Evolutionary conservation across 306 rosid genomes (phyloP), one percentile per base, ranked within the genome.

Genomic region (Castanea crenata): DNA sequence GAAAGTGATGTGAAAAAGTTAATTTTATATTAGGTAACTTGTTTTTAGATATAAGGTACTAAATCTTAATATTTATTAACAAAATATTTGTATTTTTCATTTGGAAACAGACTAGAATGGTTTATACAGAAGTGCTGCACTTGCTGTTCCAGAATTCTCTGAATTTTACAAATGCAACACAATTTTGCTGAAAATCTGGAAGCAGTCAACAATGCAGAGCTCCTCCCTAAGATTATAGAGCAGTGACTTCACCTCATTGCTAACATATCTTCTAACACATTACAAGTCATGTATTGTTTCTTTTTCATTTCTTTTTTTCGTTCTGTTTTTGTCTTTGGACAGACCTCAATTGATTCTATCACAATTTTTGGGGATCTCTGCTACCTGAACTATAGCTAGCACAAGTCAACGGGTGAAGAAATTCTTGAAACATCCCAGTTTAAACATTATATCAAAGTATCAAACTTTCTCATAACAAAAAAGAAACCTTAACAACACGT

Each of bases 41-140:
- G 12, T 41, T 41, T 41, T 41, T 41, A 41, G 46, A 41, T 38
- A 2, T 38, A 56, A 25, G 18, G 64, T 21, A 13, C 3, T 34
- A 77, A 21, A 56, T 46, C 57, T 41, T 72, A 68, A 34, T 54
- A 27, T 56, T 34, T 44, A 52, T 79, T 73, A 63, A 55, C 55
- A 23, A 52, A 58, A 1, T 27, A 44, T 74, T 52, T 65, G 2
- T 35, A 46, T 77, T 74, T 20, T 6, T 1, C 81, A 29, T 46
- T 72, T 77, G 56, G 62, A 51, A 76, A 84, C 92, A 92, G 97
- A 87, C 64, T 90, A 79, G 89, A 77, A 54, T 92, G 94, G 92
- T 76, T 92, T 69, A 76, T 88, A 76, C 85, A 83, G 69, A 87
- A 74, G 85, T 90, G 92, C 84, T 90, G 90, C 89, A 69, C 73